Evolutionary conservation across 805 yeast species (phyloP), one percentile per base, ranked within the genome.

Genomic region (Lipomyces kockii): DNA sequence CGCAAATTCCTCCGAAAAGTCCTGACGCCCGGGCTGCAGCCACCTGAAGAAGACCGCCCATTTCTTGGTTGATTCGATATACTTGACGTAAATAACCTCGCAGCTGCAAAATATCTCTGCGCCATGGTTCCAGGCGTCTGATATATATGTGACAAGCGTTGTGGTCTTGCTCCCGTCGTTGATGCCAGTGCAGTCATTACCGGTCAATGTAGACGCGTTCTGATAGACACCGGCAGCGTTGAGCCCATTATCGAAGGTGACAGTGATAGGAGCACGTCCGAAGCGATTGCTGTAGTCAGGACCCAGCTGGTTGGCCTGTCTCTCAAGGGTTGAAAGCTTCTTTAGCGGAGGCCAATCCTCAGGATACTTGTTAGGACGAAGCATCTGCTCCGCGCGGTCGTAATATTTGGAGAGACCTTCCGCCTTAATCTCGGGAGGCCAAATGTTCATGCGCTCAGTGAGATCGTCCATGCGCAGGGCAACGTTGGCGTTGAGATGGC

Each of bases 141-240:
- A 22, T 17, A 43, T 43, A n/a, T 43, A 43, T n/a, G 49, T 43
- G 22, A 43, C 49, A 9, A 43, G 49, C 1, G 49, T 43, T 17
- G 49, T 43, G 49, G 49, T 43, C 22, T 43, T 43, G 49, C 49
- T 43, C 9, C 49, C 49, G 49, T 43, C 49, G 49, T 43, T 43
- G 49, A 43, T n/a, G 2, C 49, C 49, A n/a, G 49, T 43, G 49
- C 49, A 43, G 22, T 43, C 49, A n/a, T 43, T 43, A 3, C 49
- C 49, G 11, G 49, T 43, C 22, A 43, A 8, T n/a, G 49, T n/a
- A 12, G 49, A 43, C 22, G 20, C 49, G 25, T 43, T 17, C 49
- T 43, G 49, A n/a, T 43, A 43, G 49, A 43, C 49, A n/a, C 49
- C 49, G 25, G 49, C 49, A 3, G 49, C 49, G 49, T 43, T 43